phyloP scores from a whole-genome alignment of 2,329 filamentous ascomycete species.

The Colletotrichum horii region DNA sequence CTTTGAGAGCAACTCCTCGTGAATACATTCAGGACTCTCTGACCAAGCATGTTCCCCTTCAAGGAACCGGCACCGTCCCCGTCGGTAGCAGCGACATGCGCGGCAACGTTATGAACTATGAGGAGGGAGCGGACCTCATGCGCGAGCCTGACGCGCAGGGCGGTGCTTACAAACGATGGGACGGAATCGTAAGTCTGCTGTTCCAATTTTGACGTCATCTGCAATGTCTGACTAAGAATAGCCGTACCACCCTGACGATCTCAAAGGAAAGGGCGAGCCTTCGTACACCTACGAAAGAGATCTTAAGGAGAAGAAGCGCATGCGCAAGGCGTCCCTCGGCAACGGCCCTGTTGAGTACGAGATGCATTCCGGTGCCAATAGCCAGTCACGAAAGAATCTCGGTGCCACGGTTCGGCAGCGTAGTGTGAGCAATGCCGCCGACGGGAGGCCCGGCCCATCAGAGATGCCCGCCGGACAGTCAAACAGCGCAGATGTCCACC shows the following conservation, averaged over 20 bases:
- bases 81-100: conserved; percentile 71
- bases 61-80: conserved; percentile 80
- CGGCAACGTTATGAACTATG: conserved; percentile 76
- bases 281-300: conserved; percentile 73
- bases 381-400: conserved; percentile 26
- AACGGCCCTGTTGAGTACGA: conserved; percentile 49
- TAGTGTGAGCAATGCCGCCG: conserved; percentile 46
- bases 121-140: conserved; percentile 89
- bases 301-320: conserved; percentile 61
- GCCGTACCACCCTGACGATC: conserved; percentile 76
- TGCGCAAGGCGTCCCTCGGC: conserved; percentile 27
- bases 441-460: conserved; percentile 26
- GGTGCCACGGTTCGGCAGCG: conserved; percentile 41
- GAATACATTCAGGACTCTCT: conserved; percentile 81
- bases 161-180: conserved; percentile 80
- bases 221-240: conserved; percentile 30
- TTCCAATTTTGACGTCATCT: not conserved
- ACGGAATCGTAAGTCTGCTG: conserved; percentile 67
- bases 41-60: conserved; percentile 75
- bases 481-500: conserved; percentile 32
- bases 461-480: conserved; percentile 24
- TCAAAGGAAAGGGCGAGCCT: conserved; percentile 84
- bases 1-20: conserved; percentile 78
- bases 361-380: conserved; percentile 45
- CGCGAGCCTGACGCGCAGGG: conserved; percentile 70